These are phyloP conservation scores for Neonectria magnoliae DNA, from an alignment of 2,329 filamentous ascomycete species.

Conservation along the genomic window DNA sequence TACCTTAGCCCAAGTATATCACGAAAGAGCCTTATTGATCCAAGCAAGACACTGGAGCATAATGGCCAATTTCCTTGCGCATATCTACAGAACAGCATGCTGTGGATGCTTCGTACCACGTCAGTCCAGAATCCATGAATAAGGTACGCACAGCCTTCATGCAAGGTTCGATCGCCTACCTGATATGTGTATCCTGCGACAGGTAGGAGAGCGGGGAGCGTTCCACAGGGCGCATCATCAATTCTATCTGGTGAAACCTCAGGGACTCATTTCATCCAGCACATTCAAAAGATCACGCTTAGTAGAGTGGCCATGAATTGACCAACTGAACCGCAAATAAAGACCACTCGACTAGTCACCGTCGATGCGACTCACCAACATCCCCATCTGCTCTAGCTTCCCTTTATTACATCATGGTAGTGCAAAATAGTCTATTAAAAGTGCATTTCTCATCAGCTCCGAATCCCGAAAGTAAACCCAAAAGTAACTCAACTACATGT, in stretches of 20 bases:
- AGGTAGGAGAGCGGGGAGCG: background rate
- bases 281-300: too few species aligned
- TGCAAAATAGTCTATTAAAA: background rate
- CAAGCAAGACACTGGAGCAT: conserved; percentile 6
- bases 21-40: background rate
- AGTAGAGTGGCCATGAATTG: background rate
- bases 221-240: background rate
- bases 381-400: background rate
- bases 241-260: background rate
- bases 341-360: too few species aligned
- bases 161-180: background rate
- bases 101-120: background rate
- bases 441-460: background rate
- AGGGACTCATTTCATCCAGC: too few species aligned
- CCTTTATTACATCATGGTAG: background rate
- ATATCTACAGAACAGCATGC: background rate
- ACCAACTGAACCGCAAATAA: too few species aligned
- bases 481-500: background rate
- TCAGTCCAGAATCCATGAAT: background rate
- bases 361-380: too few species aligned
- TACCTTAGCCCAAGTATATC: background rate
- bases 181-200: background rate
- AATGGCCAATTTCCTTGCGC: conserved; percentile 16
- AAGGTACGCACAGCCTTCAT: background rate
- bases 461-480: background rate